These are phyloP conservation scores for Pseudogymnoascus sp. DNA, from an alignment of 2,329 filamentous ascomycete species.

Conservation along the genomic window DNA sequence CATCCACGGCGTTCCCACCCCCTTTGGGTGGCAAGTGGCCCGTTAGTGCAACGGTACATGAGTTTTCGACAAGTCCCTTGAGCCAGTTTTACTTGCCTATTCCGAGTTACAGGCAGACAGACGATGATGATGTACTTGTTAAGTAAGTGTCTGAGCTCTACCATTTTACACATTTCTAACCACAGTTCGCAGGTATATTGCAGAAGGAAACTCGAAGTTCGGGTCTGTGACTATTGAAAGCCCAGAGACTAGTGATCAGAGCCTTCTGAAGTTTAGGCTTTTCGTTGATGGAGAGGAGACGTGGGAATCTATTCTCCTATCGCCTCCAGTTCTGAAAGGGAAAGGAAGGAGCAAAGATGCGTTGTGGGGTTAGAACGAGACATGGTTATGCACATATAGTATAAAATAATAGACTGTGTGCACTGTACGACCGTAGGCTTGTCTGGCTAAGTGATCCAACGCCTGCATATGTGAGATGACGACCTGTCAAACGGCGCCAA, in stretches of 20 bases:
- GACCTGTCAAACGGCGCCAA: not conserved
- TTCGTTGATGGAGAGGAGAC: constrained; percentile 73
- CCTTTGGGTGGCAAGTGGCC: constrained; percentile 54
- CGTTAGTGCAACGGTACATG: constrained; percentile 61
- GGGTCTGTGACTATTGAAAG: constrained; percentile 72
- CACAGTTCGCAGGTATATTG: constrained; percentile 52
- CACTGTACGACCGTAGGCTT: not conserved
- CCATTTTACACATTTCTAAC: not conserved
- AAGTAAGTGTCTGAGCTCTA: constrained; percentile 51
- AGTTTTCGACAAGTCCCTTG: constrained; percentile 85
- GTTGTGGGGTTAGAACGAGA: constrained; percentile 22
- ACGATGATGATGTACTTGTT: constrained; percentile 73
- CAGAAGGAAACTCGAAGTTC: constrained; percentile 83
- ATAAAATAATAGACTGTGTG: not conserved
- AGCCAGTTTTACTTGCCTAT: constrained; percentile 91
- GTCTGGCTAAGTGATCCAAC: not conserved
- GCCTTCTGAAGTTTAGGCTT: constrained; percentile 68
- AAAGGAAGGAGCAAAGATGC: constrained; percentile 23
- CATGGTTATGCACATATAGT: not conserved
- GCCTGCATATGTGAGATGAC: not conserved
- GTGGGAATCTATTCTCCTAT: constrained; percentile 58
- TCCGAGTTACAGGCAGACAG: constrained; percentile 72
- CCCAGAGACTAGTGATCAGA: constrained; percentile 54
- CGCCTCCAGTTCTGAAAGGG: constrained; percentile 31
- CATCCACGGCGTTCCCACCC: constrained; percentile 71